Evolutionary conservation across 805 yeast species (phyloP).

Genomic region (Ascoidea rubescens): DNA sequence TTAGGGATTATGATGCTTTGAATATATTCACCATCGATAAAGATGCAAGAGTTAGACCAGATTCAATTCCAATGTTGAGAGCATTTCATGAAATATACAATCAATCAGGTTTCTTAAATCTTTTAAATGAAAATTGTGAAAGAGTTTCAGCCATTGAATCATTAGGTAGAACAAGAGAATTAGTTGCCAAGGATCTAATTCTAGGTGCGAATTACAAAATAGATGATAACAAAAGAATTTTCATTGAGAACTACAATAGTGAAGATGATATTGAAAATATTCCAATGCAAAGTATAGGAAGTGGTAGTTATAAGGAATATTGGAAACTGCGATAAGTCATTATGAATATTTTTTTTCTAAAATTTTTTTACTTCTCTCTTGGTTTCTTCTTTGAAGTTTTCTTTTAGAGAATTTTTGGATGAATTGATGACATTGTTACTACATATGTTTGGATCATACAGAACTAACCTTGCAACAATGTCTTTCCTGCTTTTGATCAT

Average conservation of each 20-base stretch:
- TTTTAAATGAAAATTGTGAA: constrained; percentile 49
- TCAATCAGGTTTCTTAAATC: constrained; percentile 55
- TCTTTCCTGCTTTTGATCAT: too few relatives aligned
- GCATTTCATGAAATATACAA: constrained; percentile 70
- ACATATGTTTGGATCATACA: too few relatives aligned
- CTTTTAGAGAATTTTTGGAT: too few relatives aligned
- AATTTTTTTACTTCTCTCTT: too few relatives aligned
- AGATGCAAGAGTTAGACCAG: constrained; percentile 60
- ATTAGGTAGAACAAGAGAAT: constrained; percentile 62
- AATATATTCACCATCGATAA: constrained; percentile 74
- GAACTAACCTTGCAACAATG: too few relatives aligned
- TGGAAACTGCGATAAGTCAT: constrained; percentile 20
- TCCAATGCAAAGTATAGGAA: constrained; percentile 20
- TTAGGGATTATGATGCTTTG: constrained; percentile 58
- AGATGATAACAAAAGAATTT: constrained; percentile 7
- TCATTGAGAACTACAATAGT: constrained; percentile 12
- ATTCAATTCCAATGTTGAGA: constrained; percentile 81
- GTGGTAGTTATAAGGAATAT: constrained; percentile 25
- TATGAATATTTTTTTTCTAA: too few relatives aligned
- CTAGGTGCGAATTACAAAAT: constrained; percentile 32
- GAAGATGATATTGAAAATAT: constrained; percentile 12
- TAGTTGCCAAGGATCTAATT: constrained; percentile 56
- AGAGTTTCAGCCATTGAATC: constrained; percentile 68
- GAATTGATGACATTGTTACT: too few relatives aligned
- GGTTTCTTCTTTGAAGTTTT: too few relatives aligned